phyloP scores from a whole-genome alignment of 768 basidiomycete species.

The Serendipita sp. region DNA sequence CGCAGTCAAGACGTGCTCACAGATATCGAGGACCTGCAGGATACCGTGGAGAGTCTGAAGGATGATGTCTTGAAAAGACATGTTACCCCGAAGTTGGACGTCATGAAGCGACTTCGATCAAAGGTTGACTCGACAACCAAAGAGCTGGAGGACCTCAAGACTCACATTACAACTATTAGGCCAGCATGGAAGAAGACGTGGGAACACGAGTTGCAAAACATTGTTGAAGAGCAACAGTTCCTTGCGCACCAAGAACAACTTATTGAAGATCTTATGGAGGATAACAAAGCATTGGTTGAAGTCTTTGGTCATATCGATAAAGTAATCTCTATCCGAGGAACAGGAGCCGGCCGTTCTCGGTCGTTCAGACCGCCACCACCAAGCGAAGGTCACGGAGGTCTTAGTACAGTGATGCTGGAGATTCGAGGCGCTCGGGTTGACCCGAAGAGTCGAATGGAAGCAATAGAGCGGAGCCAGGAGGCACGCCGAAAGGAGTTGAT shows the following conservation, averaged over 20 bases:
- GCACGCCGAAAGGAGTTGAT: constrained; percentile 61
- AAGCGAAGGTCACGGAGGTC: constrained; percentile 50
- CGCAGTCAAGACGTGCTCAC: constrained; percentile 83
- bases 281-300: constrained; percentile 75
- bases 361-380: constrained; percentile 43
- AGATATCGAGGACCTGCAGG: constrained; percentile 83
- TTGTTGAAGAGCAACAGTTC: constrained; percentile 94
- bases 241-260: constrained; percentile 86
- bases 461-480: constrained; percentile 80
- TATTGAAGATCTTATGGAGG: constrained; percentile 72
- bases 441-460: constrained; percentile 71
- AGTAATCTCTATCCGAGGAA: constrained; percentile 54
- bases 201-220: constrained; percentile 90
- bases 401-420: constrained; percentile 77
- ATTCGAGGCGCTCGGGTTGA: constrained; percentile 72
- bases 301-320: constrained; percentile 86
- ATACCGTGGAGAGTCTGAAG: constrained; percentile 74
- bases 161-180: constrained; percentile 76
- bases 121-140: constrained; percentile 48
- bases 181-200: constrained; percentile 99
- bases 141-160: constrained; percentile 61
- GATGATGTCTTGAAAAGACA: constrained; percentile 85
- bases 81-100: constrained; percentile 58
- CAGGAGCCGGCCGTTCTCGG: constrained; percentile 24
- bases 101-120: constrained; percentile 54